Base-by-base conservation (phyloP, 495 filamentous ascomycete species). In the Penicillium odoratum region DNA sequence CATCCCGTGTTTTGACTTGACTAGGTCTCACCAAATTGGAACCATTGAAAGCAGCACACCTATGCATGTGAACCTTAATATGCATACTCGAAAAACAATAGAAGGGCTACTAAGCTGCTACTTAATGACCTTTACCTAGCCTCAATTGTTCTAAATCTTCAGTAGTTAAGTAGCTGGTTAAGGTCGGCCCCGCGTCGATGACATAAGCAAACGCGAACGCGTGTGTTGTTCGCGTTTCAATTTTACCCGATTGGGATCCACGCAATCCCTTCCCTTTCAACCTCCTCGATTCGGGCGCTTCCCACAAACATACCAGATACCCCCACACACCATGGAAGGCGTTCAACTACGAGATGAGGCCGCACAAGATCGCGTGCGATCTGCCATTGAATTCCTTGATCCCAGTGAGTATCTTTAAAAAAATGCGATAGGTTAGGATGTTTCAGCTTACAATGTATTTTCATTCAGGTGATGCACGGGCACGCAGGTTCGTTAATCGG, bases 381-480 rank as follows among this genome's bases (percentile, higher is more conserved):
- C 86, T 56, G 91, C 90, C 29, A 79, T 84, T 57, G 91, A 94
- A 64, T 95, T 96, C 70, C 84, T 96, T 38, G 91, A 94, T 76
- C 91, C 91, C 30, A 83, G 89, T 93, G 80, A 59, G 86, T 76
- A 9, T 29, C 18, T 11, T 18, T 3, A 26, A 25, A n/a, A n/a
- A 21, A 48, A 7, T 36, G 28, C 44, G 30, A 7, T 43, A 25
- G 6, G 16, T 38, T 7, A 2, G 25, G 18, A 30, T 21, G 16
- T 29, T 52, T n/a, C 16, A 31, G 46, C 71, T 69, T 63, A 78
- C 62, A 9, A 51, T 2, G 10, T 59, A n/a, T 59, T 53, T 43
- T 58, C n/a, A 16, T 33, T 49, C 48, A 81, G 79, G 55, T 43
- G 77, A 82, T 75, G 70, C 73, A 36, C 69, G 78, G 61, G 79